Evolutionary conservation across 371 early-diverging fungal species (phyloP), one percentile per base, ranked within the genome.

Genomic region (Saksenaea oblongispora): DNA sequence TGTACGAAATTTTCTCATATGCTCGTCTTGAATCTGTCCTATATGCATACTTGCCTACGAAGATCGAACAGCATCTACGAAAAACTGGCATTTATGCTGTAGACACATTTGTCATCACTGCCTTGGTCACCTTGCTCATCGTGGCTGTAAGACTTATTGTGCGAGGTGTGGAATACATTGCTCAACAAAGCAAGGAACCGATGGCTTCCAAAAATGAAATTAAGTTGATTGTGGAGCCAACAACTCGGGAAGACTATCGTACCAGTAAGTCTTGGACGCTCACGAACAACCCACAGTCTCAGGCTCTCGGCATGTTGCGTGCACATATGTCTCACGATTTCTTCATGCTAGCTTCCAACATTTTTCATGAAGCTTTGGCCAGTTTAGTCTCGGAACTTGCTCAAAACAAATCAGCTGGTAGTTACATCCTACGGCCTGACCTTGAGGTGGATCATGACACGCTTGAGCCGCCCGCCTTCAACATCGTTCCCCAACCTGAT

Each of bases 51-150:
- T 60, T 75, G 5, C 75, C 75, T 2, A 53, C 61, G 10, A 54
- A 65, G 4, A 31, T 75, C 5, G 69, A 74, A 9, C 63, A 42
- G 31, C 65, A 63, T 54, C 37, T 71, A 28, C 66, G 62, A 27
- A 69, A 72, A 15, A 72, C 72, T 13, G 67, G 67, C 5, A 64
- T 75, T n/a, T 75, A 75, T 41, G 57, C 72, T 17, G 72, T 75
- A 1, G 75, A 75, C 35, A 69, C 70, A 18, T 75, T 75, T 62
- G 34, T 72, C 13, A 63, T 72, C 58, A 75, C 67, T 2, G 70
- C 72, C 10, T 60, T 62, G 1, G 70, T 72, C 1, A 70, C 75
- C 0, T 28, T 69, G n/a, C 34, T 75, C n/a, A 54, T 75, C 13
- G 61, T 69, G 10, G 64, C 56, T 54, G 60, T 60, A 31, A 74